Percentiles rank a stretch among this genome's conserved stretches.
Conservation (phyloP, 192 early-diverging fungal genomes). For the Coemansia sp. region DNA sequence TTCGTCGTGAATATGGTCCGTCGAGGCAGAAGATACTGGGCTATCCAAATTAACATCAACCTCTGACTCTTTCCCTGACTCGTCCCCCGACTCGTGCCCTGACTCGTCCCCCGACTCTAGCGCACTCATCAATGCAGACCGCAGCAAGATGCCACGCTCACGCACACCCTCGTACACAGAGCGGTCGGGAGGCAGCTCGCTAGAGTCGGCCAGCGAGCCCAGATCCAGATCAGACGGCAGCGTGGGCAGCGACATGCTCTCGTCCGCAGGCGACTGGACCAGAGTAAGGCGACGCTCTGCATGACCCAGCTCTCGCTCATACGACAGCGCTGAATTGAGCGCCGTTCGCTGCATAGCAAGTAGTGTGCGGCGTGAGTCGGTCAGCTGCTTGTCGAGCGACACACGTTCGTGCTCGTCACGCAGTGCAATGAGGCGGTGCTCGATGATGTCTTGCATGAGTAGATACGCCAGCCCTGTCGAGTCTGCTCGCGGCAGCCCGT, state of each 20-base stretch:
- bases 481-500: conserved; percentile 23
- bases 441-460: conserved; percentile 51
- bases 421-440: conserved; percentile 32
- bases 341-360: conserved; percentile 54
- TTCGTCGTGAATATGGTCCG: too few species aligned
- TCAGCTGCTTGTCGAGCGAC: conserved; percentile 35
- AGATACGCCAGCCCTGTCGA: conserved; percentile 37
- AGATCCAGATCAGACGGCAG: background rate
- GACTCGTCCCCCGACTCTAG: conserved; percentile 7
- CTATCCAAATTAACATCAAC: background rate
- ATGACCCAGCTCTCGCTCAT: conserved; percentile 51
- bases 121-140: conserved; percentile 43
- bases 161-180: conserved; percentile 44
- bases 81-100: background rate
- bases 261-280: conserved; percentile 12
- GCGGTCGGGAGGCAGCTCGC: conserved; percentile 5
- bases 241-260: background rate
- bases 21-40: background rate
- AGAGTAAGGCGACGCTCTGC: conserved; percentile 35
- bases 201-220: background rate
- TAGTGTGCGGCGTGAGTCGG: conserved; percentile 52
- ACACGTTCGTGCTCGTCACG: conserved; percentile 32
- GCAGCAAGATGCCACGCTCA: conserved; percentile 48
- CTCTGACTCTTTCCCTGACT: background rate
- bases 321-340: conserved; percentile 42